Percentiles rank a stretch among this genome's conserved stretches.
phyloP scores from a whole-genome alignment of 176 grass and related monocot species.

The Rhipidocladum racemiflorum region DNA sequence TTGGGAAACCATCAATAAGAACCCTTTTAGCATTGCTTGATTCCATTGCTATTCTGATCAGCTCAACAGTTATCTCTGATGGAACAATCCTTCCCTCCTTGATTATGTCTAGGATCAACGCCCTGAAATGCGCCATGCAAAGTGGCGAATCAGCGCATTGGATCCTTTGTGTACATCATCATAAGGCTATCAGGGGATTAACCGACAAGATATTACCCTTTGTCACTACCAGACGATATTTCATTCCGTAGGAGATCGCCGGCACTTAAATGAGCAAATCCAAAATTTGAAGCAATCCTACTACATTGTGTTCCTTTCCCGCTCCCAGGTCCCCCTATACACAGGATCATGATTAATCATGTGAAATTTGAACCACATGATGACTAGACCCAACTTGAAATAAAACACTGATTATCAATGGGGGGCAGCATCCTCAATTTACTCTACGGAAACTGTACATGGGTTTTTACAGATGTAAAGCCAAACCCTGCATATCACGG shows the following conservation, averaged over 20 bases:
- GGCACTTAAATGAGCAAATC: constrained; percentile 82
- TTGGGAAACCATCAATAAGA: constrained; percentile 95
- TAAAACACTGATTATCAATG: not conserved
- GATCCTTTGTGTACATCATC: too few species aligned
- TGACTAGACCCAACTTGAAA: not conserved
- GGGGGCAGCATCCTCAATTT: not conserved
- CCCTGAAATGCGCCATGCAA: constrained; percentile 35
- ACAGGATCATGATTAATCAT: not conserved
- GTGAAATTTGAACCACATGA: not conserved
- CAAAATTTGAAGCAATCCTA: constrained; percentile 79
- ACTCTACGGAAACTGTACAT: not conserved
- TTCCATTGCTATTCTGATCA: constrained; percentile 72
- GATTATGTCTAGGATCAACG: constrained; percentile 66
- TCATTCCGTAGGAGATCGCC: constrained; percentile 80
- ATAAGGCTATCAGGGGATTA: not conserved
- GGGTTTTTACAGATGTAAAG: not conserved
- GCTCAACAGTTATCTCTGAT: constrained; percentile 80
- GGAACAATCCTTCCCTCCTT: constrained; percentile 94
- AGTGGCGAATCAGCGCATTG: not conserved
- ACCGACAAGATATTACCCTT: constrained; percentile 51
- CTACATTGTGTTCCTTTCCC: constrained; percentile 93
- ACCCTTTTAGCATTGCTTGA: constrained; percentile 49
- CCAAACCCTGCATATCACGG: not conserved
- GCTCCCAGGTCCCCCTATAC: constrained; percentile 75
- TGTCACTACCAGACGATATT: constrained; percentile 62